These are phyloP conservation scores for Pleurotus tuoliensis DNA, from an alignment of 768 basidiomycete species.

Conservation along the genomic window DNA sequence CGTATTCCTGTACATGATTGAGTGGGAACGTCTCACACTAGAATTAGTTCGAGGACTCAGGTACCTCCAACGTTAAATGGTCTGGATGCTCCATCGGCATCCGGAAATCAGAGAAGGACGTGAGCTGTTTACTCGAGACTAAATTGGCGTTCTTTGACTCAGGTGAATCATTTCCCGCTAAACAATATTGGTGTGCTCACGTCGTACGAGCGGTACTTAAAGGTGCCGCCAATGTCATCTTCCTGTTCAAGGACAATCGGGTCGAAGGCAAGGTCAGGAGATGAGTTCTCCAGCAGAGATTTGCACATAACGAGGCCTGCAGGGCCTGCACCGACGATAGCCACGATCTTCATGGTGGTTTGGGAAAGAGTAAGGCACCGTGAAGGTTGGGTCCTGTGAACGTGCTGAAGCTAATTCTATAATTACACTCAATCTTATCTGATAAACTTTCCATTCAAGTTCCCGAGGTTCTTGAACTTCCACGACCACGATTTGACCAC, in stretches of 20 bases:
- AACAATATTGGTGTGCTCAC: slow-evolving; percentile 14
- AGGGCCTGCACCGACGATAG: slow-evolving; percentile 44
- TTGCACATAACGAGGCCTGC: slow-evolving; percentile 48
- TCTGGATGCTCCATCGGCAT: slow-evolving; percentile 42
- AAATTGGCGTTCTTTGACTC: slow-evolving; percentile 38
- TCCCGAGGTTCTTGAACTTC: not conserved
- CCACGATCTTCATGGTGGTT: slow-evolving; percentile 26
- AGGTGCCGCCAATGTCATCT: slow-evolving; percentile 48
- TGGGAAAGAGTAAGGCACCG: not conserved
- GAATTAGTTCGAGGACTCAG: not conserved
- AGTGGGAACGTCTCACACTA: not conserved
- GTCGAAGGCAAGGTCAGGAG: slow-evolving; percentile 38
- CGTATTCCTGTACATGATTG: slow-evolving; percentile 34
- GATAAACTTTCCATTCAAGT: not conserved
- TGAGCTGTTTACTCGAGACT: slow-evolving; percentile 58
- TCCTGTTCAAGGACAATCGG: slow-evolving; percentile 47
- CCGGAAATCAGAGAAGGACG: slow-evolving; percentile 58
- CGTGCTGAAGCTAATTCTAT: not conserved
- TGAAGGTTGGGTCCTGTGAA: not conserved
- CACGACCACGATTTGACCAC: not conserved
- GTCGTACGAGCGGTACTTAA: slow-evolving; percentile 45
- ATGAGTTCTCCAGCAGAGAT: slow-evolving; percentile 37
- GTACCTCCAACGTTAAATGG: slow-evolving; percentile 41
- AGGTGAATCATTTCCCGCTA: too few relatives aligned
- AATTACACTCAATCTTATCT: not conserved